Evolutionary conservation across 768 basidiomycete genomes (phyloP), one percentile per base, ranked within the genome.

Genomic region (Suillus sp.): DNA sequence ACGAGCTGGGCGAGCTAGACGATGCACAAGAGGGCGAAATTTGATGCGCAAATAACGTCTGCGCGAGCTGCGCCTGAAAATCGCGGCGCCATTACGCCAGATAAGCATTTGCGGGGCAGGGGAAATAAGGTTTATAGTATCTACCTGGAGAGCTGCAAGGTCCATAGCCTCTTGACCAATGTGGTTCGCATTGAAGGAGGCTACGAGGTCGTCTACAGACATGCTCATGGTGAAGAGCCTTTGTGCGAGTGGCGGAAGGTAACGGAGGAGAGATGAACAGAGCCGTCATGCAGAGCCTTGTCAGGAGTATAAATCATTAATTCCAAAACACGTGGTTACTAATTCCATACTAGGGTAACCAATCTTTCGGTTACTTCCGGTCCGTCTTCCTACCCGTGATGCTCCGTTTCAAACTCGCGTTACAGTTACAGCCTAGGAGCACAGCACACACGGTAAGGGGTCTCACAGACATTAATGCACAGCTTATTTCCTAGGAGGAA

Each of bases 111-210:
- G 37, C 47, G 61, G 48, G 67, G 50, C 45, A 48, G 67, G 64
- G 68, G 66, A 63, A 64, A 63, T 63, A 60, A 61, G 56, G 37
- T 27, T 59, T 59, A 9, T 55, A 38, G 16, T 59, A 18, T 64
- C 30, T 67, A 83, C 82, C 78, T 84, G 81, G 16, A 83, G 77
- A 30, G 78, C 71, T 54, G 80, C 80, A 64, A 83, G 75, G 73
- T 83, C 83, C 16, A 78, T 75, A n/a, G 81, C 81, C 67, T 83
- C 82, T 67, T 83, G 83, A 64, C 81, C 81, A 70, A 83, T 81
- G 77, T 83, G 82, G 70, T 76, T 80, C 2, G 78, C 68, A 48
- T 73, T 76, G 68, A 83, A 66, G 13, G 82, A 83, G 25, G 81
- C 76, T 60, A 84, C 78, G 69, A 83, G 83, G 75, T 83, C 82